Evolutionary conservation across 345 rosid genomes (phyloP).

Genomic region (Eucalyptus rudis): DNA sequence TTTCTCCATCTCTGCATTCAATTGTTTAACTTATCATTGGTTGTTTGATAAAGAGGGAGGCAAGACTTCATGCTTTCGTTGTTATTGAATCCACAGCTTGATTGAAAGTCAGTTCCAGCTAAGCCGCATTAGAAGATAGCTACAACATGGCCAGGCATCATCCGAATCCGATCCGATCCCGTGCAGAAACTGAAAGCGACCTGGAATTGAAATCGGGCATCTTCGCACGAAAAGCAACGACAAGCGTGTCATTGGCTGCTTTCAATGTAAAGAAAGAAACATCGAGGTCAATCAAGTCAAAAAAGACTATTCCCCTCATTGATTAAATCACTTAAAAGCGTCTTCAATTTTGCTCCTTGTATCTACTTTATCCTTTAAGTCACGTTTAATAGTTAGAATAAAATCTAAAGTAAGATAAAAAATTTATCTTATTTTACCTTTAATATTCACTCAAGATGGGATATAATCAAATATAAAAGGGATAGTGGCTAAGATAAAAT

Average conservation of each 20-base stretch:
- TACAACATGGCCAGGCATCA: background rate
- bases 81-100: background rate
- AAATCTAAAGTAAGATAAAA: accelerated
- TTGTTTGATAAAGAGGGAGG: background rate
- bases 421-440: too few relatives aligned
- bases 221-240: background rate
- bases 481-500: accelerated
- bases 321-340: background rate
- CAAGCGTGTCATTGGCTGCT: background rate
- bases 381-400: accelerated
- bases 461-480: accelerated
- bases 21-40: background rate
- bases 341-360: background rate
- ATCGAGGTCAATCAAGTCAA: background rate
- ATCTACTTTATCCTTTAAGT: background rate
- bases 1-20: background rate
- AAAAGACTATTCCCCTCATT: background rate
- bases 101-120: background rate
- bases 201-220: background rate
- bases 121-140: background rate
- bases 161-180: background rate
- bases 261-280: background rate
- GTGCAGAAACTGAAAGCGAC: background rate
- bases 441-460: accelerated
- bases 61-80: background rate